phyloP scores from a whole-genome alignment of 1,139 yeast species.

The Blastobotrys persicus region DNA sequence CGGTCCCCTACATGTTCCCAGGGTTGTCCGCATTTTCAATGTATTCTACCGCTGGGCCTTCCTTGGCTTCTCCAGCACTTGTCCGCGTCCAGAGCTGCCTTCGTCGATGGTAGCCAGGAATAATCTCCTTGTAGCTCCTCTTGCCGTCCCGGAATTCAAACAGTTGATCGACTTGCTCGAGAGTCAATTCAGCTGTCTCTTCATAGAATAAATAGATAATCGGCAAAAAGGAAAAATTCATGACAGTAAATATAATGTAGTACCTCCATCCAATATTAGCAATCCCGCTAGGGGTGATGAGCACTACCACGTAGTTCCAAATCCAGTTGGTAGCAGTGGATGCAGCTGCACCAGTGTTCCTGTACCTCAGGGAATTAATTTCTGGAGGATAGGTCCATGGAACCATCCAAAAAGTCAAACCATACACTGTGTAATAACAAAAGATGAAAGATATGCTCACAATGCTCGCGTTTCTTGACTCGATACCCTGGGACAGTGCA shows the following conservation, averaged over 20 bases:
- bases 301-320: conserved; percentile 64
- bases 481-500: conserved; percentile 13
- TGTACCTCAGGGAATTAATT: conserved; percentile 60
- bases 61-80: conserved; percentile 62
- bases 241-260: conserved; percentile 46
- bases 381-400: conserved; percentile 37
- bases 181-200: conserved; percentile 51
- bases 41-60: conserved; percentile 45
- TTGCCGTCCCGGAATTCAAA: conserved; percentile 32
- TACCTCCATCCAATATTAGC: conserved; percentile 46
- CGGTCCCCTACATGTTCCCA: conserved; percentile 9
- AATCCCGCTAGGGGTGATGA: conserved; percentile 48
- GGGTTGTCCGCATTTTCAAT: conserved; percentile 26
- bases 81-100: conserved; percentile 52
- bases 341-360: conserved; percentile 70
- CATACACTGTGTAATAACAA: conserved; percentile 10
- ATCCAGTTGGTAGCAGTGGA: conserved; percentile 75
- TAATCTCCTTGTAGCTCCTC: conserved; percentile 52
- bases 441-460: conserved; percentile 28
- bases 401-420: conserved; percentile 10
- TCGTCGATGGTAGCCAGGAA: conserved; percentile 50
- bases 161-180: conserved; percentile 54
- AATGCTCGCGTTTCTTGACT: conserved; percentile 5
- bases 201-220: conserved; percentile 57
- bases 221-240: conserved; percentile 46